These are phyloP conservation scores for Hypsizygus marmoreus DNA, from an alignment of 768 basidiomycete species.

Conservation along the genomic window DNA sequence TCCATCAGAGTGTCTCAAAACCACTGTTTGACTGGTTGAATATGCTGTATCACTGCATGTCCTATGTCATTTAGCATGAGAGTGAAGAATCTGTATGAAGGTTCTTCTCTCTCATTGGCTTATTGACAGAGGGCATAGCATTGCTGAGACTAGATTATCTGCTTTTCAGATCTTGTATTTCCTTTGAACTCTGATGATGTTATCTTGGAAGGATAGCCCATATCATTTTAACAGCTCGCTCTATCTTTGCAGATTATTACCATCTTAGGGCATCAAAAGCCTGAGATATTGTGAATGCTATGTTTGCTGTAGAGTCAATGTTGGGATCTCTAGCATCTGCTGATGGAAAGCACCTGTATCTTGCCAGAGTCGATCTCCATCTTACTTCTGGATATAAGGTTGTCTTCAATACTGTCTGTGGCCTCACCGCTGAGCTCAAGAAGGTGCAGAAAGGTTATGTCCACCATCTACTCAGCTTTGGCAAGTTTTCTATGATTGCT, in stretches of 20 bases:
- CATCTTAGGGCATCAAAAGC: too few relatives aligned
- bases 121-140: constrained; percentile 26
- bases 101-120: constrained; percentile 24
- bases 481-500: constrained; percentile 1
- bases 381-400: constrained; percentile 9
- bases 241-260: too few relatives aligned
- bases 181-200: constrained; percentile 16
- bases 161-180: constrained; percentile 22
- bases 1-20: constrained; percentile 20
- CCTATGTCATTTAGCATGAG: constrained; percentile 18
- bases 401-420: background rate
- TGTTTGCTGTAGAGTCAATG: too few relatives aligned
- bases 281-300: too few relatives aligned
- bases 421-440: background rate
- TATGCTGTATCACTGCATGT: constrained; percentile 23
- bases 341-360: too few relatives aligned
- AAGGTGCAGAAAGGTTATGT: constrained; percentile 5
- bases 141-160: constrained; percentile 27
- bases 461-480: constrained; percentile 6
- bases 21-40: constrained; percentile 29
- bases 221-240: too few relatives aligned
- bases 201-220: constrained; percentile 3
- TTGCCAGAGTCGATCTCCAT: too few relatives aligned
- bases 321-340: too few relatives aligned
- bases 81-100: constrained; percentile 6